Base-by-base conservation (phyloP, 129 eudicot species). In the Helianthus annuus region DNA sequence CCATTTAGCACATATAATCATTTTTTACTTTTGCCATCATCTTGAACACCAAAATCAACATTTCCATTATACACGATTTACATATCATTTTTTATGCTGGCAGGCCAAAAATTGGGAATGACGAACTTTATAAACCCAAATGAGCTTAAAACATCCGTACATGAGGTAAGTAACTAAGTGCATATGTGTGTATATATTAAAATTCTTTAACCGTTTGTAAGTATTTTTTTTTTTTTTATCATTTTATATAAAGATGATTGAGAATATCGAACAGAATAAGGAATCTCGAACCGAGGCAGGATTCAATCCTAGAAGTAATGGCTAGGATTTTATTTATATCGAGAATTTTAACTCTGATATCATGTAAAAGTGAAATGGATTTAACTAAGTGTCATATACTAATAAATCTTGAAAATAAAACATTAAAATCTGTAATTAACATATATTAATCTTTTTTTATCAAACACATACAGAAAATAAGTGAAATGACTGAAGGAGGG, bases 41-140 rank as follows among this genome's bases (percentile, higher is more conserved):
- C 11, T 6, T 9, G 2, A 42, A 42, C 46, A 42, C 11, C 10
- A 42, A 6, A 42, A 42, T 11, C 46, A 42, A 7, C 46, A 42
- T 42, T 42, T 42, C 7, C 10, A 10, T 42, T 42, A 55, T 55
- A 2, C n/a, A 22, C 2, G 5, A 34, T 19, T 10, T 8, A 22
- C 58, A 22, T 13, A 7, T 14, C 5, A 10, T 38, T 22, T 48
- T 14, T 64, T 29, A 56, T 76, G 38, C 11, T 5, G 2, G 48
- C 34, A 89, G 96, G 91, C 12, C 38, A 78, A 61, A 77, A 77
- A 12, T 78, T 86, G 59, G 96, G 96, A 66, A 78, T 86, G 71
- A 84, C 96, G 0, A 81, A 86, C 42, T 89, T 85, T 61, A 54
- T 89, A 57, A 84, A 89, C 69, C 88, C 96, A 16, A 66, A 17